These are phyloP conservation scores for Puccinia horiana DNA, from an alignment of 1,284 basidiomycete species.

Conservation along the genomic window DNA sequence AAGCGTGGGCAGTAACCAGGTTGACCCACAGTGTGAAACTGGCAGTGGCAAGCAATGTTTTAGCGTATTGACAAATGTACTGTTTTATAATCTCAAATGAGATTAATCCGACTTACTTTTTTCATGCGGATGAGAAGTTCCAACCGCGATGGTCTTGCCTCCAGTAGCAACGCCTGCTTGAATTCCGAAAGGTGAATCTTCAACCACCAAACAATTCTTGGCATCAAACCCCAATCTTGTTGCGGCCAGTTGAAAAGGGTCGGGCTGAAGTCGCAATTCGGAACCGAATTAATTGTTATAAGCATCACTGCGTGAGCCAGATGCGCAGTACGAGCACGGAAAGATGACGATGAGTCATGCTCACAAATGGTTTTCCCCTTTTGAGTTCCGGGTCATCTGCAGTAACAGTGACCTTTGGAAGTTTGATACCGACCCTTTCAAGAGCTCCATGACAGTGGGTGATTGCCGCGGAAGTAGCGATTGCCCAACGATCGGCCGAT, in stretches of 20 bases:
- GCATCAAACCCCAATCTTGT: slow-evolving; percentile 67
- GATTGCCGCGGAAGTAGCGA: slow-evolving; percentile 74
- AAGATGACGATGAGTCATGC: no score
- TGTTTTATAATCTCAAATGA: neutral
- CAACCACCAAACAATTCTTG: slow-evolving; percentile 66
- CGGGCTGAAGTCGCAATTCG: slow-evolving; percentile 62
- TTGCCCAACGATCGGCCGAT: slow-evolving; percentile 70
- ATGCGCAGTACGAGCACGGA: no score
- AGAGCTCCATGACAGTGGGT: slow-evolving; percentile 71
- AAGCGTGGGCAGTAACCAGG: slow-evolving; percentile 38
- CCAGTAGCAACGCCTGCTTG: slow-evolving; percentile 70
- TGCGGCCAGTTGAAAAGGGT: slow-evolving; percentile 75
- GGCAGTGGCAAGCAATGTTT: neutral
- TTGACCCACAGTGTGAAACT: slow-evolving; percentile 41
- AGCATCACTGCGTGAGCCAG: no score
- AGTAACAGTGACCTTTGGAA: slow-evolving; percentile 73
- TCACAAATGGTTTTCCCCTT: slow-evolving; percentile 57
- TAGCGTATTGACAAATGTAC: neutral
- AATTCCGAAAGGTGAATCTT: slow-evolving; percentile 62
- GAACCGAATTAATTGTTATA: neutral
- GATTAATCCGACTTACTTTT: slow-evolving; percentile 26
- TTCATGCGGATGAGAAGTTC: slow-evolving; percentile 62
- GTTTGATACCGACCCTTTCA: slow-evolving; percentile 71
- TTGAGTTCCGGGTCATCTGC: slow-evolving; percentile 68
- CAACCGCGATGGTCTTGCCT: slow-evolving; percentile 73